These are phyloP conservation scores for Nakataea oryzae DNA, from an alignment of 2,329 filamentous ascomycete genomes.

Conservation along the genomic window DNA sequence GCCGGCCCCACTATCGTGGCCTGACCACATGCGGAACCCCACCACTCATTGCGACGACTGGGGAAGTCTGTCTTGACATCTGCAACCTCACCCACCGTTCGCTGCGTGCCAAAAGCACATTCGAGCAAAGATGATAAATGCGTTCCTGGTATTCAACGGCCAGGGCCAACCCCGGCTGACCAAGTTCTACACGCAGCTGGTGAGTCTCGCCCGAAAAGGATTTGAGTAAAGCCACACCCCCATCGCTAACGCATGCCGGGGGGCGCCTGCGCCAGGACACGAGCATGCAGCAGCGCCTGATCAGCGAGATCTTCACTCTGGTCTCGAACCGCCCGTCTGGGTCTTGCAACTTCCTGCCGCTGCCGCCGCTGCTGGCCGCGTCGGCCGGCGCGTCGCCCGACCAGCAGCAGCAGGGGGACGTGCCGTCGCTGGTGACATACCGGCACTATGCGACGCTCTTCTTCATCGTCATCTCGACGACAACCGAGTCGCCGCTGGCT, in stretches of 20 bases:
- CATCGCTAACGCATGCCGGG: background rate
- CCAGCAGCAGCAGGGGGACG: conserved; percentile 66
- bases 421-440: conserved; percentile 92
- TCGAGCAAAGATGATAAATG: conserved; percentile 80
- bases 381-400: conserved; percentile 49
- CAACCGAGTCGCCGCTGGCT: conserved; percentile 89
- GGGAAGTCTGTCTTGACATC: background rate
- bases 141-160: conserved; percentile 97
- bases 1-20: background rate
- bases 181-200: conserved; percentile 97
- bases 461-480: conserved; percentile 96
- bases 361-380: conserved; percentile 53
- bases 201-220: conserved; percentile 25
- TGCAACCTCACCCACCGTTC: no score
- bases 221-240: background rate
- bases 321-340: conserved; percentile 86
- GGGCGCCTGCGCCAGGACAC: conserved; percentile 61
- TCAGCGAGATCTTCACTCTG: conserved; percentile 93
- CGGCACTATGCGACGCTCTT: conserved; percentile 96
- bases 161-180: conserved; percentile 92
- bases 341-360: conserved; percentile 92
- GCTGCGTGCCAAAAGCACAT: background rate
- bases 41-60: background rate
- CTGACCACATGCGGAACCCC: background rate
- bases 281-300: conserved; percentile 89